A percentile compares a stretch with the other conserved stretches of the same genome.
These are phyloP conservation scores for Scedosporium minutisporum DNA, from an alignment of 2,329 filamentous ascomycete genomes.

Conservation along the genomic window DNA sequence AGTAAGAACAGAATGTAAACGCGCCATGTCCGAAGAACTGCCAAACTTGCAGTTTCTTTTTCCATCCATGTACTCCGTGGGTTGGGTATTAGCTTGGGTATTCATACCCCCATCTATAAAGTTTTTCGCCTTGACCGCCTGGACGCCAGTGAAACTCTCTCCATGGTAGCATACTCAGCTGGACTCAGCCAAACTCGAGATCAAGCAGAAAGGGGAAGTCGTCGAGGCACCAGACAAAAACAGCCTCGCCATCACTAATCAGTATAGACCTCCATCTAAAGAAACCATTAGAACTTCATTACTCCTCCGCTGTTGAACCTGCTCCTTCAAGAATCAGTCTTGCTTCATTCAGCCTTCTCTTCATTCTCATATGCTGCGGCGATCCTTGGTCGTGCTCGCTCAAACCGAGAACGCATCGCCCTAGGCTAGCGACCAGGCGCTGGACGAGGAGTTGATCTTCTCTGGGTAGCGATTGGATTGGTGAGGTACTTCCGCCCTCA, in stretches of 20 bases:
- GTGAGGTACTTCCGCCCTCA: conserved; percentile 22
- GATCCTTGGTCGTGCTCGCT: conserved; percentile 43
- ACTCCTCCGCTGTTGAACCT: neutral
- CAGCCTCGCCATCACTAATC: too few species aligned
- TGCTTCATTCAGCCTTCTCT: conserved; percentile 66
- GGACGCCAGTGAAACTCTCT: neutral
- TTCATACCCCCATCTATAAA: neutral
- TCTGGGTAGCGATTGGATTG: conserved; percentile 35
- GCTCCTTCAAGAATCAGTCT: conserved; percentile 62
- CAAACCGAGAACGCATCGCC: conserved; percentile 49
- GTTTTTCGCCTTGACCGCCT: neutral
- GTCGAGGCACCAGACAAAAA: too few species aligned
- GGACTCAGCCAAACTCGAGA: too few species aligned
- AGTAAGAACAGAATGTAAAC: too few species aligned
- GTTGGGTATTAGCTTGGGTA: neutral
- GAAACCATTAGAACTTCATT: neutral
- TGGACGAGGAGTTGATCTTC: conserved; percentile 54
- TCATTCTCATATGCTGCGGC: conserved; percentile 53
- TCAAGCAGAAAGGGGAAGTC: too few species aligned
- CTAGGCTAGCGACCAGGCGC: conserved; percentile 48
- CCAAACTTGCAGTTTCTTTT: neutral
- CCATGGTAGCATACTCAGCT: too few species aligned
- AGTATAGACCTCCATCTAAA: too few species aligned
- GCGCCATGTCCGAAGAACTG: too few species aligned
- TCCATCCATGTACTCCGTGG: neutral